Percentiles rank a stretch among this genome's conserved stretches.
These are phyloP conservation scores for Rachicladosporium sp. DNA, from an alignment of 2,329 filamentous ascomycete genomes.

Conservation along the genomic window DNA sequence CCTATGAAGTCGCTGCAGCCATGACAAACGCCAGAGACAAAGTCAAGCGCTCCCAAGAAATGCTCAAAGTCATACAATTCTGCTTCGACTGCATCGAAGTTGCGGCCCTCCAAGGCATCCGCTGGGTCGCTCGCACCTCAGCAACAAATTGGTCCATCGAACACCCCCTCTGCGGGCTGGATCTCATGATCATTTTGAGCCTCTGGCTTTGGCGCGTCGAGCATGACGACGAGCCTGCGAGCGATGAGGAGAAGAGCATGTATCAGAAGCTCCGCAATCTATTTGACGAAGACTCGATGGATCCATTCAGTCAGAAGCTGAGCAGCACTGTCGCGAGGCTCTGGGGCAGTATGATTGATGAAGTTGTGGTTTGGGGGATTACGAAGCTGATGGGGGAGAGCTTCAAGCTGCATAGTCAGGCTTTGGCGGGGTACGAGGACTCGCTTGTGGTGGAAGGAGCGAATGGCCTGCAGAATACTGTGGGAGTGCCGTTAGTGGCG, in stretches of 20 bases:
- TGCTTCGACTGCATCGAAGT: slow-evolving; percentile 98
- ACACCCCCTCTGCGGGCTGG: slow-evolving; percentile 89
- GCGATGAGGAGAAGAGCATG: slow-evolving; percentile 73
- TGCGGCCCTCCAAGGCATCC: slow-evolving; percentile 82
- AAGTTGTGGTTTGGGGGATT: slow-evolving; percentile 97
- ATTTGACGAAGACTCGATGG: slow-evolving; percentile 81
- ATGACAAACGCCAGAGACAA: slow-evolving; percentile 92
- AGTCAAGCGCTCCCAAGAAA: slow-evolving; percentile 88
- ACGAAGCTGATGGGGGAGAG: slow-evolving; percentile 95
- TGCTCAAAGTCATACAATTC: slow-evolving; percentile 97
- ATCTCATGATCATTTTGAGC: slow-evolving; percentile 94
- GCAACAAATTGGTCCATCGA: slow-evolving; percentile 99
- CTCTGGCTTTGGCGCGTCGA: slow-evolving; percentile 98
- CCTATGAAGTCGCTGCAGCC: slow-evolving; percentile 89
- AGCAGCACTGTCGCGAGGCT: slow-evolving; percentile 91
- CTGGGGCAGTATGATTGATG: slow-evolving; percentile 96
- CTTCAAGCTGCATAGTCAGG: slow-evolving; percentile 92
- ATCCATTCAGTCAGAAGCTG: slow-evolving; percentile 67
- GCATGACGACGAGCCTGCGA: slow-evolving; percentile 89
- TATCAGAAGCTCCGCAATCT: slow-evolving; percentile 84
- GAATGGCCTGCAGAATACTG: too few relatives aligned
- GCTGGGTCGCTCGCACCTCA: slow-evolving; percentile 95
- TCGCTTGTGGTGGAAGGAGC: slow-evolving; percentile 40
- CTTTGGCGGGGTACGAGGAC: slow-evolving; percentile 88
- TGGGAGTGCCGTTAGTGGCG: too few relatives aligned